These are phyloP conservation scores for Talaromyces verruculosus DNA, from an alignment of 2,329 filamentous ascomycete genomes.

Conservation along the genomic window DNA sequence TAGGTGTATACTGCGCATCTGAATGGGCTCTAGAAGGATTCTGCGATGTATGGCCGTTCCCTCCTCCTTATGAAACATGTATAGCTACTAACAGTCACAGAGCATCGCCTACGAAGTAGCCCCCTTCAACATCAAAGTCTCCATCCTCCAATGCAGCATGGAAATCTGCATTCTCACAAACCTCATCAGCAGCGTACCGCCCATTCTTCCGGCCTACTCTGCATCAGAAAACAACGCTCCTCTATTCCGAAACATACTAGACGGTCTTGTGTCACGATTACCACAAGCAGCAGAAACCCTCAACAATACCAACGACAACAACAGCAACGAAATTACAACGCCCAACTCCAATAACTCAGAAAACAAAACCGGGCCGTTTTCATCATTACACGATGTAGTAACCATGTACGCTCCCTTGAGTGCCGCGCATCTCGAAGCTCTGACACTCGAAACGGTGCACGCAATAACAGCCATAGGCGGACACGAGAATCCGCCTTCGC, in stretches of 20 bases:
- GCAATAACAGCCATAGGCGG: slow-evolving; percentile 89
- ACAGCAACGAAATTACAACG: slow-evolving; percentile 4
- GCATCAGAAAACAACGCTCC: slow-evolving; percentile 72
- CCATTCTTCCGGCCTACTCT: slow-evolving; percentile 66
- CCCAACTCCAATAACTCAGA: neutral
- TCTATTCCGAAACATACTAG: slow-evolving; percentile 77
- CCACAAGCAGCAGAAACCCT: slow-evolving; percentile 50
- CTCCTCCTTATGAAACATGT: neutral
- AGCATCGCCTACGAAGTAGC: slow-evolving; percentile 92
- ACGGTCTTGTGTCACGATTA: slow-evolving; percentile 73
- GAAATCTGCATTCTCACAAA: slow-evolving; percentile 87
- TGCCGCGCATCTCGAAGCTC: slow-evolving; percentile 63
- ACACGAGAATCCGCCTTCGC: slow-evolving; percentile 89
- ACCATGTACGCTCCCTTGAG: slow-evolving; percentile 74
- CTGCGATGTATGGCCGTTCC: slow-evolving; percentile 64
- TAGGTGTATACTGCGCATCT: slow-evolving; percentile 86
- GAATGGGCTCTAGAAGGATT: slow-evolving; percentile 96
- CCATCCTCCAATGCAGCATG: slow-evolving; percentile 92
- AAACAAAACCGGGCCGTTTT: slow-evolving; percentile 33
- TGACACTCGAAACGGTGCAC: slow-evolving; percentile 87
- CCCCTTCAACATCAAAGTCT: slow-evolving; percentile 95
- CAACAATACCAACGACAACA: neutral
- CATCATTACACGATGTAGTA: slow-evolving; percentile 50
- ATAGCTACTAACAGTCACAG: slow-evolving; percentile 30
- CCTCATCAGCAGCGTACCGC: slow-evolving; percentile 78